phyloP scores from a whole-genome alignment of 2,329 filamentous ascomycete species.

The Dothiorella sarmentorum region DNA sequence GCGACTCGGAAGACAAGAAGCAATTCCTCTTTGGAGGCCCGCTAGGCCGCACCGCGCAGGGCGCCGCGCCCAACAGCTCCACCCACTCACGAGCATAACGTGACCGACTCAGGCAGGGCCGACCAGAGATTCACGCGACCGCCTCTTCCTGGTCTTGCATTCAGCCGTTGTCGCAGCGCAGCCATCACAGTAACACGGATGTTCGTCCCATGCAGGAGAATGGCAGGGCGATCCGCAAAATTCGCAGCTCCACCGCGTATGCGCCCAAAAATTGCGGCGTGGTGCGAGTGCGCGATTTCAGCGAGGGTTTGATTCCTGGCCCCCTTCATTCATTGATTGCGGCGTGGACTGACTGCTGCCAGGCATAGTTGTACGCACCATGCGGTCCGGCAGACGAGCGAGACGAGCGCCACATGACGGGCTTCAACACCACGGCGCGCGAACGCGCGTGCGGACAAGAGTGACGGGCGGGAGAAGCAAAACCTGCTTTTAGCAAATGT shows the following conservation, averaged over 20 bases:
- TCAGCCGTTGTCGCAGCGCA: not conserved
- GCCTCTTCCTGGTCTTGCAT: not conserved
- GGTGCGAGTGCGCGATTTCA: constrained; percentile 1
- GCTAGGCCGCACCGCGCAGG: not conserved
- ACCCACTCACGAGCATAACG: not conserved
- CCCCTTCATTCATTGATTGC: not conserved
- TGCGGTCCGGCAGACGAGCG: not conserved
- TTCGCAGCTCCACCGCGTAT: constrained; percentile 6
- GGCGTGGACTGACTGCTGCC: not conserved
- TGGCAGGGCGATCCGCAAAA: not conserved
- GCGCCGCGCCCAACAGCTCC: not conserved
- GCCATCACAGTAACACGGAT: not conserved
- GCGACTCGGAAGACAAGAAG: too few relatives aligned
- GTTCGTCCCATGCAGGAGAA: not conserved
- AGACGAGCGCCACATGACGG: not conserved
- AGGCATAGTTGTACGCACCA: not conserved
- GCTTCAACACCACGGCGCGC: not conserved
- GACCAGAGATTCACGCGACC: not conserved
- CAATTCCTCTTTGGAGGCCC: too few relatives aligned
- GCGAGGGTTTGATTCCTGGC: not conserved
- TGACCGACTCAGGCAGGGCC: not conserved
- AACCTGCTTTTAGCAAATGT: not conserved
- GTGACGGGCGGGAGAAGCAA: constrained; percentile 4
- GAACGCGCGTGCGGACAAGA: not conserved
- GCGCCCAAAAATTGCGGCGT: not conserved